Evolutionary conservation across 1,284 basidiomycete genomes (phyloP), one percentile per base, ranked within the genome.

Genomic region (Cutaneotrichosporon cyanovorans): DNA sequence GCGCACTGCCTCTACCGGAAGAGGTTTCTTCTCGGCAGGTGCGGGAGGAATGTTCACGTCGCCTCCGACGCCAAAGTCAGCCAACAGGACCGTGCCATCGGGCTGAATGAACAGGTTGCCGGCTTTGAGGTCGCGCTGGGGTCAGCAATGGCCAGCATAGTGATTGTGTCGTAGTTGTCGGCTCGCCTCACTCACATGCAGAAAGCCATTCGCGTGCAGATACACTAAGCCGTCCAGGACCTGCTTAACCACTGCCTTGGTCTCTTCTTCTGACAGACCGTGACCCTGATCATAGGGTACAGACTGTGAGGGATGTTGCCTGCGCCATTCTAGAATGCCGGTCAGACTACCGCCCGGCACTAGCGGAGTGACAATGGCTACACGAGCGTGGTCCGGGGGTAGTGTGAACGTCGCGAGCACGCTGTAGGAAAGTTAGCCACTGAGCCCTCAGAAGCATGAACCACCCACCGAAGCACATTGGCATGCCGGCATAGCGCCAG

Each of bases 81-180:
- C 91, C 20, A 97, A 82, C 74, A 95, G 82, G 57, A 69, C 85
- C 83, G 32, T 91, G 82, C 12, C 83, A 45, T 60, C 76, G 5
- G 82, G 78, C 0, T 87, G 87, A 55, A 97, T 76, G 47, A 97
- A 83, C 43, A 97, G 76, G 67, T 97, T 97, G 51, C 92, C 93
- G 6, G 92, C 87, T 55, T 69, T 69, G 25, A 69, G 46, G 46
- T 69, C 67, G 37, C 67, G 50, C 67, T 69, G 45, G 15, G 10
- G 40, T 44, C 18, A 48, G 39, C 23, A 33, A 9, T 9, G 32
- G 25, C 25, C 25, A 28, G n/a, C n/a, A n/a, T n/a, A n/a, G n/a
- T n/a, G n/a, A n/a, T n/a, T n/a, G n/a, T n/a, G n/a, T n/a, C n/a
- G n/a, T n/a, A n/a, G n/a, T n/a, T n/a, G n/a, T n/a, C n/a, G n/a